Evolutionary conservation across 169 alveolate species (phyloP).

Genomic region (Amoebophrya sp.): DNA sequence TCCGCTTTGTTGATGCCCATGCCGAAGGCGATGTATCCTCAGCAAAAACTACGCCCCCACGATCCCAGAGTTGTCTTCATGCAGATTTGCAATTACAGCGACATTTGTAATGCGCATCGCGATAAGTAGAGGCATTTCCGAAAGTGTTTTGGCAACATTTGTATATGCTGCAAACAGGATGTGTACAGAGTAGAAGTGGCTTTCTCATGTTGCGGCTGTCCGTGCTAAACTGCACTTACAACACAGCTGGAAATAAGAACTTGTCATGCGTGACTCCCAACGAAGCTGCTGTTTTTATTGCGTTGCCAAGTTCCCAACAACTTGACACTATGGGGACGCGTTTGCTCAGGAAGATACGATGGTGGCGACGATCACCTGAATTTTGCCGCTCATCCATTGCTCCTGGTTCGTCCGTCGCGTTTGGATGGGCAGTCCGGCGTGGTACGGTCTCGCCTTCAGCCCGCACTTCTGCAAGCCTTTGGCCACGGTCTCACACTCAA

Average conservation of each 20-base stretch:
- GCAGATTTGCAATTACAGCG: too few species aligned
- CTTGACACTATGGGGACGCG: background rate
- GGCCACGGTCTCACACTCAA: background rate
- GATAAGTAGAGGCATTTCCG: too few species aligned
- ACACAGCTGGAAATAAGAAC: too few species aligned
- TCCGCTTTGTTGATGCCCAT: slow-evolving; percentile 98
- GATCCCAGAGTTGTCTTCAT: too few species aligned
- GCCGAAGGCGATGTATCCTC: slow-evolving; percentile 98
- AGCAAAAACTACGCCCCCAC: too few species aligned
- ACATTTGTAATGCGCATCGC: too few species aligned
- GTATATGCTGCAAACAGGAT: too few species aligned
- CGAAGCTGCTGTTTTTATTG: background rate
- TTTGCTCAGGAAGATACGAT: background rate
- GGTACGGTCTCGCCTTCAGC: background rate
- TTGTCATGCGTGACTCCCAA: too few species aligned
- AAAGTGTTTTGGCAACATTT: too few species aligned
- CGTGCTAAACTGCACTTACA: too few species aligned
- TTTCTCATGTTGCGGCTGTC: too few species aligned
- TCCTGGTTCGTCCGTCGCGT: background rate
- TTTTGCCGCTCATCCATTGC: slow-evolving; percentile 69
- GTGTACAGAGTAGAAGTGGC: too few species aligned
- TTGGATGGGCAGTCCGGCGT: background rate
- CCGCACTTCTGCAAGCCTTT: background rate
- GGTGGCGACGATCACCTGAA: slow-evolving; percentile 91
- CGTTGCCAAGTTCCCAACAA: background rate